A percentile compares a stretch with the other conserved stretches of the same genome.
These are phyloP conservation scores for Paecilomyces niveus DNA, from an alignment of 2,329 filamentous ascomycete species.

Conservation along the genomic window DNA sequence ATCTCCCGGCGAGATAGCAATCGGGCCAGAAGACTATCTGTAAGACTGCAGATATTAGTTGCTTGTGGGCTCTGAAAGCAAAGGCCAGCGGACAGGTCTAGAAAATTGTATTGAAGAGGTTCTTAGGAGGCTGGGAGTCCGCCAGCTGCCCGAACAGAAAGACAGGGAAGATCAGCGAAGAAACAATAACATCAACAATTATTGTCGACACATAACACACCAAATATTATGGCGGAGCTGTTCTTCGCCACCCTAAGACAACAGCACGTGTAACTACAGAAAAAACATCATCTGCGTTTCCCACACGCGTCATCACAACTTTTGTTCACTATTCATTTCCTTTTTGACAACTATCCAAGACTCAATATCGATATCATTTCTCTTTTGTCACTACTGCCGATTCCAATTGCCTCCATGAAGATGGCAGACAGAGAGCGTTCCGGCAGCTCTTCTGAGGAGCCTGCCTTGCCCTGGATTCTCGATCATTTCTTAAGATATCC, in stretches of 20 bases:
- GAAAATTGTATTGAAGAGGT: not conserved
- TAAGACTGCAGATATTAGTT: not conserved
- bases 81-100: not conserved
- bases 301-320: not conserved
- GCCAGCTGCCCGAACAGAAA: not conserved
- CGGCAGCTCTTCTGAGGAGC: constrained; percentile 27
- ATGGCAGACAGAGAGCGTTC: constrained; percentile 13
- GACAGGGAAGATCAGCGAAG: not conserved
- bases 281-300: not conserved
- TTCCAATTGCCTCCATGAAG: constrained; percentile 1
- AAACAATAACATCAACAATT: not conserved
- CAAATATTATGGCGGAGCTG: not conserved
- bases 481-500: constrained; percentile 57
- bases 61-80: not conserved
- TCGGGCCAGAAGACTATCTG: not conserved
- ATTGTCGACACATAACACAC: not conserved
- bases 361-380: not conserved
- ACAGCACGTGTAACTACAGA: not conserved
- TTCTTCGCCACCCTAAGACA: not conserved
- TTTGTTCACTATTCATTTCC: not conserved
- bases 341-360: not conserved
- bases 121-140: not conserved
- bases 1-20: not conserved
- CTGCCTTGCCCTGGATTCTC: constrained; percentile 46
- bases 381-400: not conserved